Base-by-base conservation (phyloP, 2,329 filamentous ascomycete species). In the Botrytis galanthina region DNA sequence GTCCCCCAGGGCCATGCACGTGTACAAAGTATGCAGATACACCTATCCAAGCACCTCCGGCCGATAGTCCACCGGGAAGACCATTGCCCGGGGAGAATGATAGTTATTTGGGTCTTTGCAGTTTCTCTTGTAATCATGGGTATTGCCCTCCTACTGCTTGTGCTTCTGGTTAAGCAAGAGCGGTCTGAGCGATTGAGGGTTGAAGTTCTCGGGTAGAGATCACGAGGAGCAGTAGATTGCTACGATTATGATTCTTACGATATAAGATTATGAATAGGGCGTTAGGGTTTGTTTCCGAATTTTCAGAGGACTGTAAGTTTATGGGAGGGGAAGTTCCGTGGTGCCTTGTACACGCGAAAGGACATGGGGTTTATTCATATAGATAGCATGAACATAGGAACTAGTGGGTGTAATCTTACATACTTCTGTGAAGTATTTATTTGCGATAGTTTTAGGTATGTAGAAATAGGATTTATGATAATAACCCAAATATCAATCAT, bases 51-150 rank as follows among this genome's bases (percentile, higher is more conserved):
- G 74, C 74, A n/a, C 76, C 75, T 8, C 76, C 79, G 16, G 71
- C 69, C 18, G 82, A 77, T 26, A 80, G 80, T 0, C 75, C 76
- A 0, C 57, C 79, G 3, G 83, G 83, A 0, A 82, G 81, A 51
- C 83, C 83, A 6, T 67, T 81, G 3, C 70, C 78, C 0, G 81
- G 81, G 1, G 75, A 81, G 39, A 77, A 79, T 54, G 80, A 82
- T 5, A 78, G 80, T 1, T 87, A 86, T 74, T 75, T 81, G 57
- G 84, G 84, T 0, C 81, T 87, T 26, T 86, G 85, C 75, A 84
- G 82, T 73, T 87, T 82, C 74, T 80, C 83, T 20, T 86, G 84
- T 63, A 83, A 82, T 74, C 83, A 85, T 76, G 84, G 84, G 0
- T 86, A 86, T 74, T 73, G 72, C n/a, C 72, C 72, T 22, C 26